phyloP scores from a whole-genome alignment of 106 monocot genomes.

The Xerophyta viscosa region DNA sequence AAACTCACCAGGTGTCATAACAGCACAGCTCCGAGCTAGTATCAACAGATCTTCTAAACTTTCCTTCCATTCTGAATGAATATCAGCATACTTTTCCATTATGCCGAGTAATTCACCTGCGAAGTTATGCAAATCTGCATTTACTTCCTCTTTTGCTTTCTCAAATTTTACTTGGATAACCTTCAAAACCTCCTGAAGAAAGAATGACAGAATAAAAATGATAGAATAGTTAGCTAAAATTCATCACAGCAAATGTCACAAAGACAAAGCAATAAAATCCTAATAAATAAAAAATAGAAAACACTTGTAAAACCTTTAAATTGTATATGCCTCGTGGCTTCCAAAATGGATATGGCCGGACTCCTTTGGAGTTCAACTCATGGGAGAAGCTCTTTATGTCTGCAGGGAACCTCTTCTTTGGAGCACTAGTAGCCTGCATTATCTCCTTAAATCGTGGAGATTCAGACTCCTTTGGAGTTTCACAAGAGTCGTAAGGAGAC shows the following conservation, averaged over 20 bases:
- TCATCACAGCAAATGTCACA: slow-evolving; percentile 40
- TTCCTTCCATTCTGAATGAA: slow-evolving; percentile 52
- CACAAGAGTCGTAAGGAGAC: slow-evolving; percentile 71
- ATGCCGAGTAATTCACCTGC: slow-evolving; percentile 62
- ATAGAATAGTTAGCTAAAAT: slow-evolving; percentile 25
- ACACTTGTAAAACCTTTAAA: slow-evolving; percentile 46
- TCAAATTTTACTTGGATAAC: slow-evolving; percentile 59
- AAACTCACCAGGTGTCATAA: slow-evolving; percentile 72
- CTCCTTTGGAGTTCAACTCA: slow-evolving; percentile 53
- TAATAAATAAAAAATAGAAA: background rate
- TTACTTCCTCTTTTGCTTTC: slow-evolving; percentile 66
- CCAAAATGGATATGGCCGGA: slow-evolving; percentile 28
- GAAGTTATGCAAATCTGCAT: slow-evolving; percentile 58
- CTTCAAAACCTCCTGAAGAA: slow-evolving; percentile 47
- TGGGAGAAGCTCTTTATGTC: slow-evolving; percentile 98
- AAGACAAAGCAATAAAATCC: slow-evolving; percentile 19
- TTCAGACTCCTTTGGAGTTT: slow-evolving; percentile 92
- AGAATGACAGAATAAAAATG: background rate
- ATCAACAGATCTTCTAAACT: slow-evolving; percentile 75
- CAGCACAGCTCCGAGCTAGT: slow-evolving; percentile 52
- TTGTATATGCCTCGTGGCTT: slow-evolving; percentile 38
- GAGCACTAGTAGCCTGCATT: slow-evolving; percentile 93
- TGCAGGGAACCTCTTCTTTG: slow-evolving; percentile 70
- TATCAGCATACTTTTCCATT: slow-evolving; percentile 36
- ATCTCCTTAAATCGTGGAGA: slow-evolving; percentile 98